Evolutionary conservation across 805 yeast genomes (phyloP), one percentile per base, ranked within the genome.

Genomic region (Candida xyloterini): DNA sequence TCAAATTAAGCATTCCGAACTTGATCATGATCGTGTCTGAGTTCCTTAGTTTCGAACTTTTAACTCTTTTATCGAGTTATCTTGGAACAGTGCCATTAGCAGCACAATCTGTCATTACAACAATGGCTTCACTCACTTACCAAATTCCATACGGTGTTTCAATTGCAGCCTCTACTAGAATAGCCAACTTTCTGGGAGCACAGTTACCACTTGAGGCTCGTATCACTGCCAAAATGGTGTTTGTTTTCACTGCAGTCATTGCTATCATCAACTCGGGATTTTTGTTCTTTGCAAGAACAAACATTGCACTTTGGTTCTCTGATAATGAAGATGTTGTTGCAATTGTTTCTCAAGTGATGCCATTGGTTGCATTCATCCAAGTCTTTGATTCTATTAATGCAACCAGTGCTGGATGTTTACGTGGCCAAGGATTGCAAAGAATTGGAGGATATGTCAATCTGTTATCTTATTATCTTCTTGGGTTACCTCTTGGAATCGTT

Each of bases 61-160:
- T 84, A 45, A 84, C 91, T 0, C 68, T 84, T 36, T 66, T 78
- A 44, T 82, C 90, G 1, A 76, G 88, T 3, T 75, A 74, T 51
- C 69, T 84, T 44, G 89, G 91, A 16, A 60, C 69, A 1, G 70
- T 68, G 4, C 74, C 74, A 1, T 66, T 84, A 48, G 93, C 87
- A 7, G 84, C 91, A 0, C 90, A 84, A 61, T 77, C 85, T 2
- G 81, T 84, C 38, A 73, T 83, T 10, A 68, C 84, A 16, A 82
- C 89, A 1, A 73, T 83, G 35, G 80, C 84, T 40, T 78, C 81
- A 0, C 58, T 84, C 37, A 67, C 81, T 15, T 84, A 81, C 57
- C 93, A 84, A 58, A 65, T 84, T 5, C 90, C 90, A 15, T 81
- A 84, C 56, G 87, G 89, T 11, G 72, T 83, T 27, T 78, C 86